phyloP scores from a whole-genome alignment of 495 filamentous ascomycete genomes.

The Penicillium parvum region DNA sequence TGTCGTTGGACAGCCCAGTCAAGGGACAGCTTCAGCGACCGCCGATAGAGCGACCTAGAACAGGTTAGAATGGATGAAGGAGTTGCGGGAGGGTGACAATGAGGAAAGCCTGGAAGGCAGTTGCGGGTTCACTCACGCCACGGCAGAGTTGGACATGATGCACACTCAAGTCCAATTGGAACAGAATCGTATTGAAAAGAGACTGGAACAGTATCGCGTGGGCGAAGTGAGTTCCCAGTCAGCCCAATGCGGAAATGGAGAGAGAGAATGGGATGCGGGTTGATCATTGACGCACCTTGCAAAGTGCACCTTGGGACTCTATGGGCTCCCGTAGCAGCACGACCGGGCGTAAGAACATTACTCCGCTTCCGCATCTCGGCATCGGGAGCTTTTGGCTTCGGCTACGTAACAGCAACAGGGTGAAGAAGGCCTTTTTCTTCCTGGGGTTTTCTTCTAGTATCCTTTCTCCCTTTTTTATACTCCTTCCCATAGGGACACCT shows the following conservation, averaged over 20 bases:
- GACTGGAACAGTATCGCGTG: background rate
- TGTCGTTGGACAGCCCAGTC: slow-evolving; percentile 91
- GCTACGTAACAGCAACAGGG: slow-evolving; percentile 25
- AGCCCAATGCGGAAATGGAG: slow-evolving; percentile 8
- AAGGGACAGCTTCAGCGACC: slow-evolving; percentile 84
- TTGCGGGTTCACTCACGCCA: slow-evolving; percentile 27
- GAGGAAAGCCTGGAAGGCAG: background rate
- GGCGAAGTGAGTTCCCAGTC: slow-evolving; percentile 4
- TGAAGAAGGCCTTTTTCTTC: slow-evolving; percentile 4
- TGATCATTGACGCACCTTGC: slow-evolving; percentile 29
- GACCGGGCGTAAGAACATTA: slow-evolving; percentile 37
- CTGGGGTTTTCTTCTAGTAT: slow-evolving; percentile 4
- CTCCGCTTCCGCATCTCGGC: slow-evolving; percentile 30
- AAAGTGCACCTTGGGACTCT: slow-evolving; percentile 24
- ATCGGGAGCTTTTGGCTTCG: slow-evolving; percentile 22
- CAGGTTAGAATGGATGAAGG: slow-evolving; percentile 10
- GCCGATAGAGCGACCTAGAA: slow-evolving; percentile 83
- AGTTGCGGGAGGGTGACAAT: background rate
- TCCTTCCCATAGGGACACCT: background rate
- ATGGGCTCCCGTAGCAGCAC: slow-evolving; percentile 15
- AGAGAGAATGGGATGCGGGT: slow-evolving; percentile 14
- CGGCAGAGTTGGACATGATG: slow-evolving; percentile 38
- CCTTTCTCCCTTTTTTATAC: slow-evolving; percentile 4
- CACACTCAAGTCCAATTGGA: slow-evolving; percentile 7
- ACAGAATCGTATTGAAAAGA: background rate